Evolutionary conservation across 2,329 filamentous ascomycete species (phyloP).

Genomic region (Alternaria novae-zelandiae): DNA sequence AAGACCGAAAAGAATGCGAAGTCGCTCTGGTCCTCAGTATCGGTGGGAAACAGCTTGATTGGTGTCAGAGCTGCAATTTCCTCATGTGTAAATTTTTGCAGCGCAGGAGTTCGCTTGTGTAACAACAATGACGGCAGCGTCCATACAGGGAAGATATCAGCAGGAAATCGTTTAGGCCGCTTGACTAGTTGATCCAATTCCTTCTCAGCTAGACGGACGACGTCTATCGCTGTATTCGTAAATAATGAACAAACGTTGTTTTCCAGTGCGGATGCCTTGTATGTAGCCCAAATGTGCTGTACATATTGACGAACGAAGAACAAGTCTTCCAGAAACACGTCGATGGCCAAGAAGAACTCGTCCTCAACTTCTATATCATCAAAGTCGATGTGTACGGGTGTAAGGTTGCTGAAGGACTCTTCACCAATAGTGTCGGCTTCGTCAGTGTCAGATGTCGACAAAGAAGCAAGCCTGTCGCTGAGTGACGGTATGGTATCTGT

Average conservation of each 20-base stretch:
- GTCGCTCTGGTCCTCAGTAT: background rate
- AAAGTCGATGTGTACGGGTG: background rate
- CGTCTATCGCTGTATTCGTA: background rate
- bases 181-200: fast-evolving
- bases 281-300: background rate
- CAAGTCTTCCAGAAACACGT: background rate
- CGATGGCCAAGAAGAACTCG: background rate
- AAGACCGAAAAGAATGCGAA: background rate
- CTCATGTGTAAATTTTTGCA: background rate
- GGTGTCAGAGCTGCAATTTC: fast-evolving
- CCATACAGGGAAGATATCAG: background rate
- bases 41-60: fast-evolving
- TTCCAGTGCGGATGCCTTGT: background rate
- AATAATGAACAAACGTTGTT: background rate
- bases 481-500: background rate
- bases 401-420: background rate
- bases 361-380: background rate
- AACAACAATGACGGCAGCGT: background rate
- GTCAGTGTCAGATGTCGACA: background rate
- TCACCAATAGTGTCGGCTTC: background rate
- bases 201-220: background rate
- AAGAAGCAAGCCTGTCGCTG: background rate
- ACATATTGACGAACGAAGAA: background rate
- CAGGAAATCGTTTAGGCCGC: background rate
- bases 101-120: background rate